phyloP scores from a whole-genome alignment of 108 stramenopile species.

The Pseudonitzschia pungens region DNA sequence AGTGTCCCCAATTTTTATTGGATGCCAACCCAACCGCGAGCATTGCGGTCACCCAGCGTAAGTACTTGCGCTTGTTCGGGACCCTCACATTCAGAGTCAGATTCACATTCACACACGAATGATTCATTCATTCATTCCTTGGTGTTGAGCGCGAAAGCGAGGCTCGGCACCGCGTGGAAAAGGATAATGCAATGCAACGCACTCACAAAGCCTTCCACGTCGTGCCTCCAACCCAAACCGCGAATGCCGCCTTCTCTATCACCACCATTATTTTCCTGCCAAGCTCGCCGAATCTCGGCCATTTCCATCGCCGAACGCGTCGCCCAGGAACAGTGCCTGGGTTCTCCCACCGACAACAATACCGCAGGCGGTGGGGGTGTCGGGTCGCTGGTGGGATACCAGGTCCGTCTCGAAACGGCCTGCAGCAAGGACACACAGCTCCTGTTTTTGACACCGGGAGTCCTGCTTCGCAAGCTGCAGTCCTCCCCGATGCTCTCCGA shows the following conservation, averaged over 20 bases:
- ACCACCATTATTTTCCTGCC: no score
- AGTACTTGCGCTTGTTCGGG: neutral
- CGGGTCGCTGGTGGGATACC: slow-evolving; percentile 67
- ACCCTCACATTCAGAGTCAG: neutral
- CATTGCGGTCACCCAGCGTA: slow-evolving; percentile 79
- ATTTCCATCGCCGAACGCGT: slow-evolving; percentile 82
- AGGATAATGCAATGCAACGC: no score
- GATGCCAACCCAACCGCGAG: slow-evolving; percentile 60
- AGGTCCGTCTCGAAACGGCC: slow-evolving; percentile 76
- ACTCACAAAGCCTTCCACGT: neutral
- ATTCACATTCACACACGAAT: no score
- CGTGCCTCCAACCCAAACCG: neutral
- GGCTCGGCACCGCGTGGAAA: no score
- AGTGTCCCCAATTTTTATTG: slow-evolving; percentile 84
- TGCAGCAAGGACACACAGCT: slow-evolving; percentile 68
- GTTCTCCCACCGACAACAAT: neutral
- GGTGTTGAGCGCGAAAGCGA: no score
- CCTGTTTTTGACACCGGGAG: slow-evolving; percentile 87
- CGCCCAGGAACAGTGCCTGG: slow-evolving; percentile 67
- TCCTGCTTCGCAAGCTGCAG: slow-evolving; percentile 83
- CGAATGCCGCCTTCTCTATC: neutral
- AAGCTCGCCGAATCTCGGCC: slow-evolving; percentile 84
- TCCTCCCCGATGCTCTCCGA: slow-evolving; percentile 40
- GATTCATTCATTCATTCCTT: no score
- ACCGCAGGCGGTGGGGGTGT: slow-evolving; percentile 33